Evolutionary conservation across 75 land plant genomes (phyloP).

Genomic region (Larix kaempferi): DNA sequence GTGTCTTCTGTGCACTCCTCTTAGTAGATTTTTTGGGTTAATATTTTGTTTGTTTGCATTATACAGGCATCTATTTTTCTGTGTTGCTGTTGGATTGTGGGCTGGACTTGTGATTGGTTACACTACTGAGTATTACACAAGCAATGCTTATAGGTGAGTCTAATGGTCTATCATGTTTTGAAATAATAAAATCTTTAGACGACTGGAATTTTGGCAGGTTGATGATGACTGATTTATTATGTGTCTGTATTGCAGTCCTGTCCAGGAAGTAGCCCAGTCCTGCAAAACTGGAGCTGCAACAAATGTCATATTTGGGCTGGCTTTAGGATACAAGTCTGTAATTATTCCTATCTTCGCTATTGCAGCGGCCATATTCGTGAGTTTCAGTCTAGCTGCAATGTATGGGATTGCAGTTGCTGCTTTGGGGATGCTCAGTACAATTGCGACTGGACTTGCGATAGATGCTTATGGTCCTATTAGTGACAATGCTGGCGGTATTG

Average conservation of each 20-base stretch:
- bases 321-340: conserved; percentile 83
- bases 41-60: neutral
- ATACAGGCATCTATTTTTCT: conserved; percentile 64
- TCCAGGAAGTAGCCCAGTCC: conserved; percentile 83
- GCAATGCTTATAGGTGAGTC: conserved; percentile 76
- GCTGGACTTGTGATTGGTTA: conserved; percentile 82
- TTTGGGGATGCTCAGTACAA: conserved; percentile 82
- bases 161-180: neutral
- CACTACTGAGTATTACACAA: conserved; percentile 75
- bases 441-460: conserved; percentile 79
- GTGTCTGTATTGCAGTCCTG: conserved; percentile 50
- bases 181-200: no score
- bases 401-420: conserved; percentile 88
- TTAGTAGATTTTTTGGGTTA: neutral
- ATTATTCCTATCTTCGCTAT: conserved; percentile 83
- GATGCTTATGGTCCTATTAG: conserved; percentile 93
- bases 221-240: neutral
- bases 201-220: no score
- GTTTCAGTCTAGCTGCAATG: conserved; percentile 79
- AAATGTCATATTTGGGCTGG: conserved; percentile 79
- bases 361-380: conserved; percentile 68
- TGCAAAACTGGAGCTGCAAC: conserved; percentile 89
- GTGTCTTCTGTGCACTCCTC: neutral
- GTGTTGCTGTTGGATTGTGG: conserved; percentile 71
- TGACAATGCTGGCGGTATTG: conserved; percentile 93